Percentiles rank a stretch among this genome's conserved stretches.
Evolutionary conservation across 2,329 filamentous ascomycete genomes (phyloP).

Genomic region (Colletotrichum plurivorum): DNA sequence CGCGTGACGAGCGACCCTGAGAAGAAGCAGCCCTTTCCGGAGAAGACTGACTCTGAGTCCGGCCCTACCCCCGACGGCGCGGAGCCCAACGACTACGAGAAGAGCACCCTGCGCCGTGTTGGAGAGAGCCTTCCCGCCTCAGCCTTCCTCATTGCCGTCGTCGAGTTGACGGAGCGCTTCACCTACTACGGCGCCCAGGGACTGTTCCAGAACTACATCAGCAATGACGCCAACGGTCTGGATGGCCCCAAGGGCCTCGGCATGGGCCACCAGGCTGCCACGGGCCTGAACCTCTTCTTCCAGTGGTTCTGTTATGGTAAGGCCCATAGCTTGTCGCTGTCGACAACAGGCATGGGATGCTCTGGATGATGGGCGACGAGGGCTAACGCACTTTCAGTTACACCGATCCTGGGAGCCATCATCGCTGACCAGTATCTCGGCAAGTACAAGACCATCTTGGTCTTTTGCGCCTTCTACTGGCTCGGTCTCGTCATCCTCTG

Average conservation of each 20-base stretch:
- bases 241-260: slow-evolving; percentile 66
- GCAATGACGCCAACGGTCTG: slow-evolving; percentile 49
- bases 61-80: slow-evolving; percentile 59
- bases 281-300: slow-evolving; percentile 69
- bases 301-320: slow-evolving; percentile 63
- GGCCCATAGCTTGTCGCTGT: not conserved
- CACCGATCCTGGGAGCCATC: slow-evolving; percentile 65
- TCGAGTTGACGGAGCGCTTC: slow-evolving; percentile 71
- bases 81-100: slow-evolving; percentile 68
- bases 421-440: slow-evolving; percentile 71
- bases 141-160: slow-evolving; percentile 69
- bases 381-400: slow-evolving; percentile 45
- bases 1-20: slow-evolving; percentile 45
- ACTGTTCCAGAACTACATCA: slow-evolving; percentile 70
- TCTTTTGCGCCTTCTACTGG: slow-evolving; percentile 71
- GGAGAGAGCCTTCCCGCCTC: slow-evolving; percentile 69
- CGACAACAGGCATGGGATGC: not conserved
- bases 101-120: slow-evolving; percentile 63
- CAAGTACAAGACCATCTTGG: slow-evolving; percentile 73
- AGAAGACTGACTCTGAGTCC: slow-evolving; percentile 44
- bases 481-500: slow-evolving; percentile 69
- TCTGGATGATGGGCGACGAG: not conserved
- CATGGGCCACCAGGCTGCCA: slow-evolving; percentile 68
- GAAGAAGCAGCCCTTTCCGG: slow-evolving; percentile 35
- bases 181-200: slow-evolving; percentile 70